Evolutionary conservation across 2,329 filamentous ascomycete species (phyloP).

Genomic region (Trichoderma afroharzianum): DNA sequence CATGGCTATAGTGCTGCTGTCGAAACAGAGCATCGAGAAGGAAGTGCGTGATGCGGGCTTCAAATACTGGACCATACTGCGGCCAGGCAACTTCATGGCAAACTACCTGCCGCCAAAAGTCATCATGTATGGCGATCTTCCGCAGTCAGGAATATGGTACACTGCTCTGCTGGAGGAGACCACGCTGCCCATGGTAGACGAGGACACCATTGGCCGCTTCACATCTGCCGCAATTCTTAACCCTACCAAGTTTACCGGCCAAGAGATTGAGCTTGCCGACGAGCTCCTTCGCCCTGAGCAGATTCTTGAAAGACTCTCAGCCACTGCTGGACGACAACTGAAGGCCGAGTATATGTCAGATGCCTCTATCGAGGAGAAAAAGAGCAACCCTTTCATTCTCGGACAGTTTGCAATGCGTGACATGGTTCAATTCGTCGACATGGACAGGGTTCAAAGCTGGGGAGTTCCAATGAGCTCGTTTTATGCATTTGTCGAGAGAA

Average conservation of each 20-base stretch:
- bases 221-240: no score
- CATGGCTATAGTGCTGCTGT: neutral
- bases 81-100: neutral
- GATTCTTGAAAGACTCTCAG: neutral
- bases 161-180: no score
- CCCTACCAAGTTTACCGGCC: no score
- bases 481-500: no score
- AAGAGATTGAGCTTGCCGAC: neutral
- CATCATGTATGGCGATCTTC: neutral
- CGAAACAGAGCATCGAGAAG: neutral
- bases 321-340: neutral
- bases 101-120: neutral
- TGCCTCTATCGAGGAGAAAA: neutral
- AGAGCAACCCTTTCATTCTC: neutral
- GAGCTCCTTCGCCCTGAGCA: neutral
- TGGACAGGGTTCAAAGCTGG: neutral
- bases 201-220: no score
- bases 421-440: neutral
- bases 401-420: neutral
- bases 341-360: neutral
- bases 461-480: no score
- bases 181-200: no score
- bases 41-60: neutral
- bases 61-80: neutral
- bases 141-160: neutral